A percentile compares a stretch with the other conserved stretches of the same genome.
These are phyloP conservation scores for Talaromyces sp. DNA, from an alignment of 2,329 filamentous ascomycete species.

Conservation along the genomic window DNA sequence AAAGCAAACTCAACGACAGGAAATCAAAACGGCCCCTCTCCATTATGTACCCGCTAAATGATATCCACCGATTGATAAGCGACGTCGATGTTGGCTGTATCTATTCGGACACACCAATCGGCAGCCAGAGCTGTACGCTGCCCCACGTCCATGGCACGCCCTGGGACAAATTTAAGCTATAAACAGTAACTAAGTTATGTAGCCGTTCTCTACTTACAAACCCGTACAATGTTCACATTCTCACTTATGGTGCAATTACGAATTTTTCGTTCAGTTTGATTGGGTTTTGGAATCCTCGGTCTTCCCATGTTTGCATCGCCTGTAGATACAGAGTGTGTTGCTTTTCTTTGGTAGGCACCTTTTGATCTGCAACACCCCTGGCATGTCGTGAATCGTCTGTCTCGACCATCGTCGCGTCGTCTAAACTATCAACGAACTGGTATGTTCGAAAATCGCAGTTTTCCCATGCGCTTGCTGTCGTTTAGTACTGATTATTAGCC, in stretches of 20 bases:
- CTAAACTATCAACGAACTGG: conserved; percentile 6
- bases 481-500: background rate
- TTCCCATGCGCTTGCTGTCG: conserved; percentile 18
- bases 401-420: conserved; percentile 18
- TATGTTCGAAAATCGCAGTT: conserved; percentile 20
- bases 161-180: conserved; percentile 3
- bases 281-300: conserved; percentile 20
- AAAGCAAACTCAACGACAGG: background rate
- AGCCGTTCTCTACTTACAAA: background rate
- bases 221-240: background rate
- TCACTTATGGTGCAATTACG: background rate
- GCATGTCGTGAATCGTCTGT: conserved; percentile 17
- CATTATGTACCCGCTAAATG: background rate
- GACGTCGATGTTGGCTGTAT: background rate
- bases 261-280: conserved; percentile 17
- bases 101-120: background rate
- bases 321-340: conserved; percentile 16
- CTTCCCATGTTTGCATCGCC: conserved; percentile 19
- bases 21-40: background rate
- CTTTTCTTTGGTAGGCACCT: conserved; percentile 15
- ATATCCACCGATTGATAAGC: background rate
- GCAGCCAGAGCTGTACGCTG: background rate
- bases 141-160: conserved; percentile 5
- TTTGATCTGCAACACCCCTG: conserved; percentile 12
- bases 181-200: background rate